Evolutionary conservation across 1,139 yeast species (phyloP).

Genomic region (Debaryomyces sp.): DNA sequence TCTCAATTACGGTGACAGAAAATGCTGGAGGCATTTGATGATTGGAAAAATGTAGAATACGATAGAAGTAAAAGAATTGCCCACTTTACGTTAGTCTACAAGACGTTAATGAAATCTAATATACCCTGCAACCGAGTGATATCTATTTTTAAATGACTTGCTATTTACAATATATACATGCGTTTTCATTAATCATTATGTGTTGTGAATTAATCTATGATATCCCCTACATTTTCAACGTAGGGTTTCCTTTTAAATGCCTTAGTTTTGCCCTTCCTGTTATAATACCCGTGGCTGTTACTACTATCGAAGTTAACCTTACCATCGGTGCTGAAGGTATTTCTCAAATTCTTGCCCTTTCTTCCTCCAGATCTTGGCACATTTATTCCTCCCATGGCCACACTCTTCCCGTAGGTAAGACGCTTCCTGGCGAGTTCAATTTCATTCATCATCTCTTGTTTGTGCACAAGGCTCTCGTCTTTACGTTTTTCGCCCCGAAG

Average conservation of each 20-base stretch:
- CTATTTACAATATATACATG: slow-evolving; percentile 6
- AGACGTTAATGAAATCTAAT: neutral
- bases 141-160: neutral
- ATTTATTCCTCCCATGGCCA: slow-evolving; percentile 2
- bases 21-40: too few relatives aligned
- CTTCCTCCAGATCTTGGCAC: neutral
- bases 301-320: slow-evolving; percentile 17
- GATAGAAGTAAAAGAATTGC: neutral
- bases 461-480: slow-evolving; percentile 13
- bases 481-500: slow-evolving; percentile 49
- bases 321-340: slow-evolving; percentile 12
- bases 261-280: slow-evolving; percentile 10
- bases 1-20: too few relatives aligned
- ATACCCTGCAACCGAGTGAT: neutral
- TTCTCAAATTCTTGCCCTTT: neutral
- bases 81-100: neutral
- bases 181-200: slow-evolving; percentile 1
- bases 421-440: slow-evolving; percentile 11
- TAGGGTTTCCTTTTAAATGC: slow-evolving; percentile 12
- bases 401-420: slow-evolving; percentile 11
- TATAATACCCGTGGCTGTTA: slow-evolving; percentile 15
- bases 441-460: slow-evolving; percentile 9
- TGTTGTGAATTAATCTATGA: slow-evolving; percentile 15
- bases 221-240: slow-evolving; percentile 17
- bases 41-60: too few relatives aligned